These are phyloP conservation scores for Vitis labrusca DNA, from an alignment of 164 flowering plant species.

Conservation along the genomic window DNA sequence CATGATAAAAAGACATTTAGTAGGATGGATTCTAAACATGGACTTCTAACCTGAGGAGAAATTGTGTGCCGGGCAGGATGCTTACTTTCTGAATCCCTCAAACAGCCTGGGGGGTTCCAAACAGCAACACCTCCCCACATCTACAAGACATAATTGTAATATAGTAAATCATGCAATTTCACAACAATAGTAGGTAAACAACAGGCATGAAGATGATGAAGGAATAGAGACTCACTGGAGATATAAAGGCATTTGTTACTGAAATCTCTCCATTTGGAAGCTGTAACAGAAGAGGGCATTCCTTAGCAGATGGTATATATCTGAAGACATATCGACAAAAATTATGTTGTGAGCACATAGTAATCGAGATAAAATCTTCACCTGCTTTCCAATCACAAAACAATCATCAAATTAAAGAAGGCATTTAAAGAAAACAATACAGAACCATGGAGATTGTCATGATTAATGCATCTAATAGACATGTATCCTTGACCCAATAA, in stretches of 20 bases:
- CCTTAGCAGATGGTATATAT: constrained; percentile 85
- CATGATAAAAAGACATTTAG: not conserved
- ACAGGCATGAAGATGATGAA: constrained; percentile 12
- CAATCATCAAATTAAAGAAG: not conserved
- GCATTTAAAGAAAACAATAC: not conserved
- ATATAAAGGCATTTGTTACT: constrained; percentile 80
- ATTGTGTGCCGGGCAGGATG: constrained; percentile 46
- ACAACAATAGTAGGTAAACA: constrained; percentile 1
- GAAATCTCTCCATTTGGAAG: constrained; percentile 85
- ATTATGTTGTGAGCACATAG: not conserved
- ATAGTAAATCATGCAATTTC: constrained; percentile 4
- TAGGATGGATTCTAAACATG: constrained; percentile 2
- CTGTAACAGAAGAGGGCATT: constrained; percentile 81
- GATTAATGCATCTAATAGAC: not conserved
- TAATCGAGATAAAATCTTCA: not conserved
- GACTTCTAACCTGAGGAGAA: constrained; percentile 58
- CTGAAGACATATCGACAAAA: constrained; percentile 37
- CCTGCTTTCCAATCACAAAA: not conserved
- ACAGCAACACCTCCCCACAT: constrained; percentile 97
- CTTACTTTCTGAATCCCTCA: constrained; percentile 24
- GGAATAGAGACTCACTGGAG: constrained; percentile 64
- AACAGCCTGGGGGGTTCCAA: constrained; percentile 79
- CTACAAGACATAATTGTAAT: constrained; percentile 35
- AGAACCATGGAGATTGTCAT: too few relatives aligned
- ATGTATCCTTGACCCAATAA: not conserved